Evolutionary conservation across 2,329 filamentous ascomycete species (phyloP).

Genomic region (Colletotrichum spaethianum): DNA sequence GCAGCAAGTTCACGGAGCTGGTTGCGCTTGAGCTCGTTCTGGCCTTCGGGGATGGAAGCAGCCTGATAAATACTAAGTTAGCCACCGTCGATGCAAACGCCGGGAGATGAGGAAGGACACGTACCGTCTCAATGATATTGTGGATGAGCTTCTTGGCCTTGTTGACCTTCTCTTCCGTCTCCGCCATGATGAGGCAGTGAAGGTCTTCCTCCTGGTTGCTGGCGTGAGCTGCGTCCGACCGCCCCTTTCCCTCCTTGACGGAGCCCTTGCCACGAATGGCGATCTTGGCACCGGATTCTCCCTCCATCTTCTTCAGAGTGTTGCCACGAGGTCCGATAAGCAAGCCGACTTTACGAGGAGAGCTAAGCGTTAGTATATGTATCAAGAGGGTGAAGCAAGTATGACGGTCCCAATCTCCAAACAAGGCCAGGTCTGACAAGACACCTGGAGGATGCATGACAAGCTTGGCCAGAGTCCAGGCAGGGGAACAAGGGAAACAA

Average conservation of each 20-base stretch:
- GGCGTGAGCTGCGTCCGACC: slow-evolving; percentile 97
- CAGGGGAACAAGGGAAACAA: slow-evolving; percentile 45
- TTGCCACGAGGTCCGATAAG: slow-evolving; percentile 99
- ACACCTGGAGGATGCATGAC: slow-evolving; percentile 50
- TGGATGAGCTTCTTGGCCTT: slow-evolving; percentile 99
- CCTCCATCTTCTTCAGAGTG: slow-evolving; percentile 99
- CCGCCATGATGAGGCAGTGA: slow-evolving; percentile 99
- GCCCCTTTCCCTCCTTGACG: slow-evolving; percentile 99
- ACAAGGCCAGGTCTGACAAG: slow-evolving; percentile 46
- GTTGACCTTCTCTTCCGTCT: slow-evolving; percentile 99
- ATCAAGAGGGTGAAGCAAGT: slow-evolving; percentile 55
- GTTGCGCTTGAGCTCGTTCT: slow-evolving; percentile 99
- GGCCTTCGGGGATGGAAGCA: slow-evolving; percentile 97
- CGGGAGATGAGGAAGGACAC: slow-evolving; percentile 53
- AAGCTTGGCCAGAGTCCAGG: slow-evolving; percentile 63
- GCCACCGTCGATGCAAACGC: slow-evolving; percentile 17
- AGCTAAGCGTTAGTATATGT: slow-evolving; percentile 92
- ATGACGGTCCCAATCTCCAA: slow-evolving; percentile 50
- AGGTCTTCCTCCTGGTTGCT: slow-evolving; percentile 99
- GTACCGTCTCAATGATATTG: slow-evolving; percentile 97
- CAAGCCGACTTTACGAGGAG: slow-evolving; percentile 93
- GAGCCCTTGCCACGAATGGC: slow-evolving; percentile 99
- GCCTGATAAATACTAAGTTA: slow-evolving; percentile 70
- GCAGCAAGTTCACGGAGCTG: slow-evolving; percentile 97
- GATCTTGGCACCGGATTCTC: slow-evolving; percentile 97